Evolutionary conservation across 345 rosid species (phyloP).

Genomic region (Noccaea bulbosa): DNA sequence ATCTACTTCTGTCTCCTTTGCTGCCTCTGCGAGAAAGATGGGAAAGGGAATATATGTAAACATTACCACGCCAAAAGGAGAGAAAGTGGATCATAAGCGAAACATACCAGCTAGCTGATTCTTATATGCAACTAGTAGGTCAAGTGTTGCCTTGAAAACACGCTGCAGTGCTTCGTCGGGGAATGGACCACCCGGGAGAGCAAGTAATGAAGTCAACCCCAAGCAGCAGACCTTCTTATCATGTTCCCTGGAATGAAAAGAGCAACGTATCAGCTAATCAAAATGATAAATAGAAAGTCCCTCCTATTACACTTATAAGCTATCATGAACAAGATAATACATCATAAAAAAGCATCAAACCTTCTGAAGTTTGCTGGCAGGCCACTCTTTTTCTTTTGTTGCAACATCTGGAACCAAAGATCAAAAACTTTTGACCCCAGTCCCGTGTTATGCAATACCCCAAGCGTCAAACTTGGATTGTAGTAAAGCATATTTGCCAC

Average conservation of each 20-base stretch:
- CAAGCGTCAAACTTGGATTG: constrained; percentile 75
- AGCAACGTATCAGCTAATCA: constrained; percentile 21
- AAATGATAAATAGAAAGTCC: constrained; percentile 3
- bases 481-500: constrained; percentile 95
- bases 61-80: constrained; percentile 14
- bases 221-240: constrained; percentile 97
- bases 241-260: constrained; percentile 67
- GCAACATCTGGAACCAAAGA: constrained; percentile 97
- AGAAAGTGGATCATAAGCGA: constrained; percentile 15
- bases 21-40: constrained; percentile 64
- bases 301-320: neutral
- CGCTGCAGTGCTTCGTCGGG: constrained; percentile 88
- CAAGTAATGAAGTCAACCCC: constrained; percentile 88
- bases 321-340: constrained; percentile 15
- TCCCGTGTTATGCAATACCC: constrained; percentile 80
- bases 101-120: constrained; percentile 92
- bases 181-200: constrained; percentile 82
- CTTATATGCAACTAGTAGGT: constrained; percentile 84
- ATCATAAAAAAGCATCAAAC: constrained; percentile 44
- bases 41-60: constrained; percentile 10
- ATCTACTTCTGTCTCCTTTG: constrained; percentile 76
- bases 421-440: constrained; percentile 73
- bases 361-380: constrained; percentile 76
- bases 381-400: constrained; percentile 91
- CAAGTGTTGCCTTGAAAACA: constrained; percentile 83